phyloP scores from a whole-genome alignment of 768 basidiomycete species.

The Tricholoma sp. region DNA sequence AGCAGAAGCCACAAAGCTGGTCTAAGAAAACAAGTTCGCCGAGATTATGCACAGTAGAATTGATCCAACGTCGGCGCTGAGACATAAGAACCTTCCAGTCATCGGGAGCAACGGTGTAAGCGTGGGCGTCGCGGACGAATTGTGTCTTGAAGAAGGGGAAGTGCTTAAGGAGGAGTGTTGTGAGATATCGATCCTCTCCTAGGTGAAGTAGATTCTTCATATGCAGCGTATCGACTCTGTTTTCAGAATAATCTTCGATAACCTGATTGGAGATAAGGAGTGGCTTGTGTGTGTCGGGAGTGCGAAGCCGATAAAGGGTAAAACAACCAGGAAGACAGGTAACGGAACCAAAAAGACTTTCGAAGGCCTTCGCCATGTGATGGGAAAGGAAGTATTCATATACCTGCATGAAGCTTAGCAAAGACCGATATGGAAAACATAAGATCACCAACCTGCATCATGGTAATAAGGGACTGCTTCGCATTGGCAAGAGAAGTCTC shows the following conservation, averaged over 20 bases:
- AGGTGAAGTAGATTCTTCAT: conserved; percentile 98
- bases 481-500: conserved; percentile 92
- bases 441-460: conserved; percentile 74
- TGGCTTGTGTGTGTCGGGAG: conserved; percentile 93
- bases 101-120: conserved; percentile 92
- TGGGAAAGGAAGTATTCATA: conserved; percentile 99
- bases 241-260: conserved; percentile 91
- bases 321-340: conserved; percentile 99
- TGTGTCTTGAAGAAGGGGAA: conserved; percentile 94
- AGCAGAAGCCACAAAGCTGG: conserved; percentile 93
- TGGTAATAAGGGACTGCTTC: conserved; percentile 92
- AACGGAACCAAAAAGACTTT: conserved; percentile 93
- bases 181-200: conserved; percentile 98
- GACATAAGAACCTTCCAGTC: conserved; percentile 92
- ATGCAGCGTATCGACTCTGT: conserved; percentile 93
- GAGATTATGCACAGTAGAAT: conserved; percentile 97
- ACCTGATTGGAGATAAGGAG: conserved; percentile 88
- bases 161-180: conserved; percentile 92
- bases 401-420: conserved; percentile 42
- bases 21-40: conserved; percentile 90
- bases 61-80: conserved; percentile 99
- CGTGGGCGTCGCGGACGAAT: conserved; percentile 91
- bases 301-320: conserved; percentile 92
- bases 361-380: conserved; percentile 98
- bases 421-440: not conserved